These are phyloP conservation scores for Trichophyton schoenleinii DNA, from an alignment of 2,329 filamentous ascomycete genomes.

Conservation along the genomic window DNA sequence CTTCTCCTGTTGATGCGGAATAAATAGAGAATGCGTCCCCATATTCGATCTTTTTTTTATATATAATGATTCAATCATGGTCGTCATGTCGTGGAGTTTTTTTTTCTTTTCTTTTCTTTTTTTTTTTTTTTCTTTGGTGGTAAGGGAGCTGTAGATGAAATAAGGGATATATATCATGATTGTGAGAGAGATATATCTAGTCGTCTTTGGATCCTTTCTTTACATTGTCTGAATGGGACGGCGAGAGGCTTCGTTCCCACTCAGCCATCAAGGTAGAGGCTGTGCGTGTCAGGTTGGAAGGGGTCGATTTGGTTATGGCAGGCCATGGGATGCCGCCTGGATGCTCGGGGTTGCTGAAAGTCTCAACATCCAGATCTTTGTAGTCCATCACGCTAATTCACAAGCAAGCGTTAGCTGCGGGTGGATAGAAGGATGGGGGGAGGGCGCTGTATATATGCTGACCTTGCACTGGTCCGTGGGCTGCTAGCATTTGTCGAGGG, in stretches of 20 bases:
- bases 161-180: background rate
- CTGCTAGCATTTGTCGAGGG: slow-evolving; percentile 36
- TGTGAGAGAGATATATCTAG: background rate
- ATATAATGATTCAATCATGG: background rate
- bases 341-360: slow-evolving; percentile 20
- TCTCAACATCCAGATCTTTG: slow-evolving; percentile 19
- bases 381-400: slow-evolving; percentile 27
- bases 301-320: slow-evolving; percentile 57
- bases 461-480: slow-evolving; percentile 44
- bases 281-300: slow-evolving; percentile 66
- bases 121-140: background rate
- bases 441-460: slow-evolving; percentile 18
- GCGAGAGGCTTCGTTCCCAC: slow-evolving; percentile 68
- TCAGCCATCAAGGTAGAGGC: slow-evolving; percentile 81
- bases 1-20: background rate
- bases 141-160: background rate
- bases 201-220: slow-evolving; percentile 1
- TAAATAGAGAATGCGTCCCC: background rate
- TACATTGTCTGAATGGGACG: slow-evolving; percentile 16
- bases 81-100: background rate
- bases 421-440: slow-evolving; percentile 2
- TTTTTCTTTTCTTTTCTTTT: too few relatives aligned
- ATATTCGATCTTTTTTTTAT: background rate
- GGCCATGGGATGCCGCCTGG: slow-evolving; percentile 48
- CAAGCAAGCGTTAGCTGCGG: slow-evolving; percentile 9